A percentile compares a stretch with the other conserved stretches of the same genome.
Evolutionary conservation across 2,329 filamentous ascomycete genomes (phyloP).

Genomic region (Pseudogymnoascus pannorum): DNA sequence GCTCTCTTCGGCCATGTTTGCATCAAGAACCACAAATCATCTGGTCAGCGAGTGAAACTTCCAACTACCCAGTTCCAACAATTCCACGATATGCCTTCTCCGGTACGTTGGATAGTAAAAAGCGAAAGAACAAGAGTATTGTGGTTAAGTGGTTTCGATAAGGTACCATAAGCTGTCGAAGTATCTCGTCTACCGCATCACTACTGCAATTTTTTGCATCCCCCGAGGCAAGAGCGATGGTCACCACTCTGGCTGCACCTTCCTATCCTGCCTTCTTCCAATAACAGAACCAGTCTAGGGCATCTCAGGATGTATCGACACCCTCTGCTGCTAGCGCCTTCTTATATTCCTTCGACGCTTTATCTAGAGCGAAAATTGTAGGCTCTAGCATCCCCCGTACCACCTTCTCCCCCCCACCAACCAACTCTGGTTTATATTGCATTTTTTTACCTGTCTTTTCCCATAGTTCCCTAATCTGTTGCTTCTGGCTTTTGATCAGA

Average conservation of each 20-base stretch:
- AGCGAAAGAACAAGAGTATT: constrained; percentile 3
- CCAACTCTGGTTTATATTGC: constrained; percentile 57
- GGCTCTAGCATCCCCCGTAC: constrained; percentile 72
- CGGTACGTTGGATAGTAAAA: constrained; percentile 4
- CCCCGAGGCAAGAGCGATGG: neutral
- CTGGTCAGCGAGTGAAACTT: neutral
- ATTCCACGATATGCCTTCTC: neutral
- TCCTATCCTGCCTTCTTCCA: neutral
- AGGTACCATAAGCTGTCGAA: neutral
- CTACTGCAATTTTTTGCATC: neutral
- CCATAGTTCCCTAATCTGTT: constrained; percentile 63
- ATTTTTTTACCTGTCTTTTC: constrained; percentile 68
- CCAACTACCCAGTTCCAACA: neutral
- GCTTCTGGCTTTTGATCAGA: constrained; percentile 59
- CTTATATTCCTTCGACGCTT: constrained; percentile 64
- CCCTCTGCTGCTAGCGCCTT: constrained; percentile 59
- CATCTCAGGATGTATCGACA: constrained; percentile 19
- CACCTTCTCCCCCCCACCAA: constrained; percentile 68
- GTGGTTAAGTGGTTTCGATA: constrained; percentile 7
- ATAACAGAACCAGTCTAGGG: neutral
- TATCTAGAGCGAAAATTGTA: constrained; percentile 61
- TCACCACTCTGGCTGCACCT: neutral
- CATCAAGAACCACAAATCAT: neutral
- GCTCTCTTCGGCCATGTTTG: neutral
- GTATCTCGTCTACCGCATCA: neutral